phyloP scores from a whole-genome alignment of 2,329 filamentous ascomycete genomes.

The Cytospora mali region DNA sequence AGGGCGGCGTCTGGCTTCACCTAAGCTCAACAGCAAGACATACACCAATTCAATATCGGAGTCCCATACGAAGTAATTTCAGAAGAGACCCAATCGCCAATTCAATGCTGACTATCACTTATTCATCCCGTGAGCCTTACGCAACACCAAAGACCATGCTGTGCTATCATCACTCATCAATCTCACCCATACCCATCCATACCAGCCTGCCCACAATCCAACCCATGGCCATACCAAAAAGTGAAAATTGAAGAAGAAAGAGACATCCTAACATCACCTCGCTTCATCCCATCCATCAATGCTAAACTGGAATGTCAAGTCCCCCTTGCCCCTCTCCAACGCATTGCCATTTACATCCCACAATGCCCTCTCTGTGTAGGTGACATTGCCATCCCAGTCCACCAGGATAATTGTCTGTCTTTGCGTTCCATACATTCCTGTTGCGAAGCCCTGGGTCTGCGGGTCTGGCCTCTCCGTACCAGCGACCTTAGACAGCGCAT shows the following conservation, averaged over 20 bases:
- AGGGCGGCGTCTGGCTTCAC: neutral
- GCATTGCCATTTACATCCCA: constrained; percentile 61
- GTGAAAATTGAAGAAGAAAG: too few relatives aligned
- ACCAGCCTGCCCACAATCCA: neutral
- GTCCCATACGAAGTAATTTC: neutral
- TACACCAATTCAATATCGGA: neutral
- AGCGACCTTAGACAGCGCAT: constrained; percentile 35
- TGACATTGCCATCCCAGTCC: constrained; percentile 64
- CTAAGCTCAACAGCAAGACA: neutral
- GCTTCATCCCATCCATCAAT: constrained; percentile 55
- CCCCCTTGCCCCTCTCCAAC: constrained; percentile 56
- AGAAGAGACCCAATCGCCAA: neutral
- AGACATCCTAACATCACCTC: neutral
- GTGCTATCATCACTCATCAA: neutral
- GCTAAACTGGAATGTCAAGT: constrained; percentile 57
- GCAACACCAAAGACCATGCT: constrained; percentile 1
- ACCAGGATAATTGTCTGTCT: constrained; percentile 64
- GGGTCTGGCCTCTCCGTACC: constrained; percentile 39
- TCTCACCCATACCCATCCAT: neutral
- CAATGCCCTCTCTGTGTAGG: constrained; percentile 60
- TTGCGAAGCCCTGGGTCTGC: constrained; percentile 49
- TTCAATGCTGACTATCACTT: neutral
- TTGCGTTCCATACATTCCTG: constrained; percentile 66
- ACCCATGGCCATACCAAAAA: neutral
- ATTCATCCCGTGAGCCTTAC: neutral